Percentiles rank a stretch among this genome's conserved stretches.
These are phyloP conservation scores for Agaricus blazei DNA, from an alignment of 768 basidiomycete genomes.

Conservation along the genomic window DNA sequence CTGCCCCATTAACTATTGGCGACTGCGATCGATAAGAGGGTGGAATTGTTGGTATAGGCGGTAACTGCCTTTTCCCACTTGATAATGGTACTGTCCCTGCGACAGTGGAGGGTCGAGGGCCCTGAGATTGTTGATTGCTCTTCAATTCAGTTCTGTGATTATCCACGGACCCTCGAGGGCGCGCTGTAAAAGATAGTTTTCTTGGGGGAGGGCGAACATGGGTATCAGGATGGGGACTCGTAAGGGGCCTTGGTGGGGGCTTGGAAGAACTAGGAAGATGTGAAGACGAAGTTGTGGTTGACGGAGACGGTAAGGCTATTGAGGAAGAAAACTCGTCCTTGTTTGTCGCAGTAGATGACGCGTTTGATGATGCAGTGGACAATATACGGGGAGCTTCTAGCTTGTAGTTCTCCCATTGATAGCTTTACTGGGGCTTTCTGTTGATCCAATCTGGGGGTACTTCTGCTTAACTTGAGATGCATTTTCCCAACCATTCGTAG, in stretches of 20 bases:
- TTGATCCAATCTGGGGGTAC: slow-evolving; percentile 15
- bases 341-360: slow-evolving; percentile 5
- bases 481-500: slow-evolving; percentile 18
- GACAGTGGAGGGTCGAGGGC: slow-evolving; percentile 5
- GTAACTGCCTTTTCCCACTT: slow-evolving; percentile 6
- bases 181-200: slow-evolving; percentile 19
- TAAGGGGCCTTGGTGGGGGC: slow-evolving; percentile 19
- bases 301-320: slow-evolving; percentile 19
- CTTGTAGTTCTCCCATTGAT: slow-evolving; percentile 12
- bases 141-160: slow-evolving; percentile 9
- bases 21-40: background rate
- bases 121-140: background rate
- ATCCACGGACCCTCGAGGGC: slow-evolving; percentile 12
- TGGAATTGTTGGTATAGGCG: slow-evolving; percentile 12
- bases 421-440: slow-evolving; percentile 8
- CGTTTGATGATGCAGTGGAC: slow-evolving; percentile 10
- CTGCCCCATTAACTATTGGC: slow-evolving; percentile 7
- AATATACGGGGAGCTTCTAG: slow-evolving; percentile 13
- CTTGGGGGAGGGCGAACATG: slow-evolving; percentile 17
- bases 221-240: slow-evolving; percentile 15
- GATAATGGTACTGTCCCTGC: background rate
- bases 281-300: slow-evolving; percentile 18
- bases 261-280: slow-evolving; percentile 15
- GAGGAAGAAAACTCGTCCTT: background rate
- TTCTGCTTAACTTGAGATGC: slow-evolving; percentile 16